Percentiles rank a stretch among this genome's conserved stretches.
Evolutionary conservation across 441 rosid species (phyloP).

Genomic region (Aleurites moluccanus): DNA sequence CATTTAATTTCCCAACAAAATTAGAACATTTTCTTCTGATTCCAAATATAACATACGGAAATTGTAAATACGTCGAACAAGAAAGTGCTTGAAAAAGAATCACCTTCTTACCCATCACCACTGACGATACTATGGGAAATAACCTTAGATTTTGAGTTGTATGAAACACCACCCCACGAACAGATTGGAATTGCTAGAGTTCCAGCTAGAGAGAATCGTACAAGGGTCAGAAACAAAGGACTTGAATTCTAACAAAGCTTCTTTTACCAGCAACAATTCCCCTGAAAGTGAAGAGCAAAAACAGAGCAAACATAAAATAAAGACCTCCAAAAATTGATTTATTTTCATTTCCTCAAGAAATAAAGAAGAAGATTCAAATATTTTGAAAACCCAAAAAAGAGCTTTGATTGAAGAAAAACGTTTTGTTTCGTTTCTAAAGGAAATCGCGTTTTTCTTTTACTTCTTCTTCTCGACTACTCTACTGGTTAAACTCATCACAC

Average conservation of each 20-base stretch:
- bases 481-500: background rate
- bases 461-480: background rate
- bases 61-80: constrained; percentile 38
- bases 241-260: constrained; percentile 65
- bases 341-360: constrained; percentile 14
- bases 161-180: constrained; percentile 73
- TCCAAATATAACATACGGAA: constrained; percentile 47
- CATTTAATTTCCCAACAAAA: constrained; percentile 45
- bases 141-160: constrained; percentile 60
- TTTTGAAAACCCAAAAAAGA: background rate
- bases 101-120: constrained; percentile 29
- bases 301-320: constrained; percentile 20
- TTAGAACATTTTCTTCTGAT: constrained; percentile 41
- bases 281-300: constrained; percentile 27
- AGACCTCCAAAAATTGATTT: background rate
- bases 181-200: constrained; percentile 38
- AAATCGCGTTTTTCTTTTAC: background rate
- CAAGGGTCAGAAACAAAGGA: constrained; percentile 54
- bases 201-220: constrained; percentile 70
- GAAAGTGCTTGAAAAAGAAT: constrained; percentile 22
- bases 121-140: constrained; percentile 58
- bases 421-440: background rate
- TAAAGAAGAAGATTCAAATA: constrained; percentile 18
- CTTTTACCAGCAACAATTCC: constrained; percentile 39
- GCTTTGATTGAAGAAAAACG: background rate